Conservation (phyloP, 108 stramenopile genomes). For the Stephanodiscus triporus region DNA sequence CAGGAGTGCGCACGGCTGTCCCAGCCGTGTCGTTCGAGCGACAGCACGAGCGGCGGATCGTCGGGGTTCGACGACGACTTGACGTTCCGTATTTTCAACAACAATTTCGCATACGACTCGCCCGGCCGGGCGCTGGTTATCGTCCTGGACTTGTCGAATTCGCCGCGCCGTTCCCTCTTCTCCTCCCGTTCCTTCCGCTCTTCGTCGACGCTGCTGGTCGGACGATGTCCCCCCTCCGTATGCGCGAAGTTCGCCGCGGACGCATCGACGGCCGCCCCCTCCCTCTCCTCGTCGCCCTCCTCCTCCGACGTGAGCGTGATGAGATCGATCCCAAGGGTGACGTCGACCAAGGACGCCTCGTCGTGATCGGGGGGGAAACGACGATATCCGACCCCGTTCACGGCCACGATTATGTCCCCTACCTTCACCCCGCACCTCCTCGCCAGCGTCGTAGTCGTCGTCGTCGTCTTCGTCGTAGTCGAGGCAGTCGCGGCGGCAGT, state of each 20-base stretch:
- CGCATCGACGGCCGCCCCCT: too few relatives aligned
- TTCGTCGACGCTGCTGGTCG: slow-evolving; percentile 12
- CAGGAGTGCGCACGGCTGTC: slow-evolving; percentile 81
- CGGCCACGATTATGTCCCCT: slow-evolving; percentile 77
- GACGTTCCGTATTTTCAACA: slow-evolving; percentile 62
- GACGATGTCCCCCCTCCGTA: not conserved
- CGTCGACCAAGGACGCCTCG: slow-evolving; percentile 61
- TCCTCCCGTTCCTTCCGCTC: not conserved
- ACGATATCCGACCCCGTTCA: slow-evolving; percentile 75
- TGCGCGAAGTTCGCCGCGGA: too few relatives aligned
- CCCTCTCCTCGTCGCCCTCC: not conserved
- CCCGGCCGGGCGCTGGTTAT: slow-evolving; percentile 32
- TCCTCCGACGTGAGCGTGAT: slow-evolving; percentile 12
- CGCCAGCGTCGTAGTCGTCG: slow-evolving; percentile 43
- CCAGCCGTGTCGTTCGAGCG: slow-evolving; percentile 77
- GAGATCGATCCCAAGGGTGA: slow-evolving; percentile 45
- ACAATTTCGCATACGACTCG: slow-evolving; percentile 37
- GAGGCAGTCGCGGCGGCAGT: slow-evolving; percentile 44
- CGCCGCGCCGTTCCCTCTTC: slow-evolving; percentile 14
- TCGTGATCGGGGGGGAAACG: slow-evolving; percentile 76
- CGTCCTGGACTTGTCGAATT: slow-evolving; percentile 29
- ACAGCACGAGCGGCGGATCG: slow-evolving; percentile 60
- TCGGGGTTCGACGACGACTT: slow-evolving; percentile 29
- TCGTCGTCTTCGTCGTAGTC: not conserved
- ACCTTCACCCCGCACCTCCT: slow-evolving; percentile 64